phyloP scores from a whole-genome alignment of 2,329 filamentous ascomycete species.

The Pseudohalonectria lignicola region DNA sequence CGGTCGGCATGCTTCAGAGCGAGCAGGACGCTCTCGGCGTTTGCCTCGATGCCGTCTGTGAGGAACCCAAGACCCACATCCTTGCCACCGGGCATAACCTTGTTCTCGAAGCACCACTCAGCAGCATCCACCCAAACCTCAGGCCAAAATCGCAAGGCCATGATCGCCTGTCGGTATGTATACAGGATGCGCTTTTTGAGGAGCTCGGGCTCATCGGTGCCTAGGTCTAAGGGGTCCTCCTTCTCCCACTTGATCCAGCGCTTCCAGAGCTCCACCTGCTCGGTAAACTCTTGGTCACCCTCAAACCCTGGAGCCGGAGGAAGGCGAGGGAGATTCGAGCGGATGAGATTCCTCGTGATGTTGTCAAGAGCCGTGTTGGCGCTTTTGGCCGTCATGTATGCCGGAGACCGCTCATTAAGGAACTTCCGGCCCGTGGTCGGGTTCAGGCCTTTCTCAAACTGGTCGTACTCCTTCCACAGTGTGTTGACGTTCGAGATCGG shows the following conservation, averaged over 20 bases:
- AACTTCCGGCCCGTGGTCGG: slow-evolving; percentile 92
- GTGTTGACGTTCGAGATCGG: slow-evolving; percentile 74
- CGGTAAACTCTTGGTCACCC: slow-evolving; percentile 71
- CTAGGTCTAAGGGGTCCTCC: slow-evolving; percentile 77
- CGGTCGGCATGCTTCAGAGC: slow-evolving; percentile 84
- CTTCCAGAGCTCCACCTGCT: slow-evolving; percentile 84
- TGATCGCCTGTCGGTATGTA: slow-evolving; percentile 86
- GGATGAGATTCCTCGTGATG: slow-evolving; percentile 63
- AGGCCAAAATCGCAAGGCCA: slow-evolving; percentile 89
- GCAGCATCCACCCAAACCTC: slow-evolving; percentile 94
- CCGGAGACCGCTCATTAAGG: slow-evolving; percentile 81
- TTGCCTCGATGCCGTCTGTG: slow-evolving; percentile 71
- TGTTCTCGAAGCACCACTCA: slow-evolving; percentile 81
- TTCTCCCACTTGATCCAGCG: slow-evolving; percentile 95
- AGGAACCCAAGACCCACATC: slow-evolving; percentile 64
- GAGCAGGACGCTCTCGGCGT: slow-evolving; percentile 85
- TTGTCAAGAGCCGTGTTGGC: slow-evolving; percentile 87
- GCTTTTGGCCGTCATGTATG: slow-evolving; percentile 92
- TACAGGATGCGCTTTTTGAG: slow-evolving; percentile 76
- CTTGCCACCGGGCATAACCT: slow-evolving; percentile 49
- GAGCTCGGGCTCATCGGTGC: slow-evolving; percentile 64
- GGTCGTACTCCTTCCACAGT: slow-evolving; percentile 96
- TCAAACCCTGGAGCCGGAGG: slow-evolving; percentile 80
- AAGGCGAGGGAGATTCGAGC: slow-evolving; percentile 68
- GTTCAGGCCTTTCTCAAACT: slow-evolving; percentile 89